Conservation (phyloP, 2,329 filamentous ascomycete genomes). For the Zymoseptoria passerinii region DNA sequence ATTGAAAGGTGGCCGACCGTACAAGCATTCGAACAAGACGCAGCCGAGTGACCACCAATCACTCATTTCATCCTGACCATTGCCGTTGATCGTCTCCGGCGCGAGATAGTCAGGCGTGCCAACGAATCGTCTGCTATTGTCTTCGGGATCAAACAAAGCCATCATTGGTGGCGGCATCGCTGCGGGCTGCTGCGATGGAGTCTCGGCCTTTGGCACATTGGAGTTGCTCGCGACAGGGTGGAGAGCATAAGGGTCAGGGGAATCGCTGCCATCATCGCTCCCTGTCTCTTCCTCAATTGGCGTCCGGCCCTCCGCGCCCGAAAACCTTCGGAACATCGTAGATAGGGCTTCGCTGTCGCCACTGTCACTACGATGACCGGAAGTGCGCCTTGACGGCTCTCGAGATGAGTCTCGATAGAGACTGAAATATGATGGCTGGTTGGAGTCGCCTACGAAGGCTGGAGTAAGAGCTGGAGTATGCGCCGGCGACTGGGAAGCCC, state of each 20-base stretch:
- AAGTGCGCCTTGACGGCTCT: conserved; percentile 59
- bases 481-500: conserved; percentile 62
- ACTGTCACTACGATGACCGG: conserved; percentile 83
- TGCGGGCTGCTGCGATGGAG: conserved; percentile 53
- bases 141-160: conserved; percentile 91
- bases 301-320: conserved; percentile 46
- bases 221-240: conserved; percentile 50
- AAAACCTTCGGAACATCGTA: conserved; percentile 69
- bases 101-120: conserved; percentile 96
- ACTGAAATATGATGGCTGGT: conserved; percentile 89
- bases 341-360: conserved; percentile 79
- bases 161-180: conserved; percentile 85
- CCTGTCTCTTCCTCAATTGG: conserved; percentile 69
- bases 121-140: conserved; percentile 86
- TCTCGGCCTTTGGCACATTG: conserved; percentile 34
- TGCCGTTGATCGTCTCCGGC: conserved; percentile 90
- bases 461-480: conserved; percentile 83
- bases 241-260: conserved; percentile 67
- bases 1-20: conserved; percentile 88
- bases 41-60: conserved; percentile 99
- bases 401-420: conserved; percentile 51
- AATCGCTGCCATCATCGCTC: conserved; percentile 57
- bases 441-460: conserved; percentile 56
- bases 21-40: conserved; percentile 93
- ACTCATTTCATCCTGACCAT: conserved; percentile 93